Evolutionary conservation across 345 rosid genomes (phyloP).

Genomic region (Ceriops tagal): DNA sequence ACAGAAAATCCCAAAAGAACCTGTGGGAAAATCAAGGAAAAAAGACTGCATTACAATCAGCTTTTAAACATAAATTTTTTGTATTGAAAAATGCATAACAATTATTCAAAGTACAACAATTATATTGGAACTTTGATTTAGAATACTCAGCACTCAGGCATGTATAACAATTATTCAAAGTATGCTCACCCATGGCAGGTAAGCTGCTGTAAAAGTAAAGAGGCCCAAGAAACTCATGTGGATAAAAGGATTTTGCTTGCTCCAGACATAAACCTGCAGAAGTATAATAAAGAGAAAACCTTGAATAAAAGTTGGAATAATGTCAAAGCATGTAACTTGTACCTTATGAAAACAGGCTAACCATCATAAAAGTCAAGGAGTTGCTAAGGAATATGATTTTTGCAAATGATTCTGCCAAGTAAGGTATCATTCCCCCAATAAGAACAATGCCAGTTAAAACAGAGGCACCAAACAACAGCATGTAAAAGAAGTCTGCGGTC

Average conservation of each 20-base stretch:
- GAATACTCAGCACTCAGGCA: not conserved
- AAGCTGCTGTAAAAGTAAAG: slow-evolving; percentile 92
- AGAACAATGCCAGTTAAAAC: slow-evolving; percentile 85
- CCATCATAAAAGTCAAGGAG: slow-evolving; percentile 99
- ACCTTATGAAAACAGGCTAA: slow-evolving; percentile 30
- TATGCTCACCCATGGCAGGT: slow-evolving; percentile 86
- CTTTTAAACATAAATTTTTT: no score
- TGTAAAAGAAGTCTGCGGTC: slow-evolving; percentile 96
- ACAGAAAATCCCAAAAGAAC: slow-evolving; percentile 94
- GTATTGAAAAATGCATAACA: not conserved
- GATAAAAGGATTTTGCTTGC: slow-evolving; percentile 94
- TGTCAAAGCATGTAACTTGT: slow-evolving; percentile 6
- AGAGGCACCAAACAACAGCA: slow-evolving; percentile 94
- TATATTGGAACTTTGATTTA: not conserved
- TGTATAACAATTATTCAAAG: not conserved
- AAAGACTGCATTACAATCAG: no score
- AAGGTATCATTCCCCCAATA: slow-evolving; percentile 91
- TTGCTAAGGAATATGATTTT: slow-evolving; percentile 95
- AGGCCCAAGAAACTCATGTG: slow-evolving; percentile 98
- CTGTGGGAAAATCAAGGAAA: slow-evolving; percentile 32
- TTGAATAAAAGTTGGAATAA: not conserved
- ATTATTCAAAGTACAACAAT: not conserved
- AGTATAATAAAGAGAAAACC: not conserved
- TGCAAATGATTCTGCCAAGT: slow-evolving; percentile 81
- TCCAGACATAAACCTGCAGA: slow-evolving; percentile 93